Conservation (phyloP, 257 asterid genomes). For the Osmanthus fragrans region DNA sequence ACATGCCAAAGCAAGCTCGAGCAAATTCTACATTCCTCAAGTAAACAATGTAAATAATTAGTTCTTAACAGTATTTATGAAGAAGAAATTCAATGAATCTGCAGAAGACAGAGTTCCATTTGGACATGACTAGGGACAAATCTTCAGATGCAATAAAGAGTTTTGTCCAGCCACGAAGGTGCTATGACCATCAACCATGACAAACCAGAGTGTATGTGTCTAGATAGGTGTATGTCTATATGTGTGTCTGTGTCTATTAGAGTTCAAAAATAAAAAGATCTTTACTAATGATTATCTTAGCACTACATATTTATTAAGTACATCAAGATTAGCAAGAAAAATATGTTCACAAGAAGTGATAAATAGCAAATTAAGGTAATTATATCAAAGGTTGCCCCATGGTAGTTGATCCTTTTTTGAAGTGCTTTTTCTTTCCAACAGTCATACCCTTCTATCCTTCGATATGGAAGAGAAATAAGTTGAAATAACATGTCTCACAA, state of each 20-base stretch:
- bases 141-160: neutral
- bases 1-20: neutral
- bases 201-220: no score
- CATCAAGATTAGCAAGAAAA: constrained; percentile 3
- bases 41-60: neutral
- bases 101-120: neutral
- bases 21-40: neutral
- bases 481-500: constrained; percentile 14
- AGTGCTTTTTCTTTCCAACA: neutral
- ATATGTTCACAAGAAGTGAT: constrained; percentile 13
- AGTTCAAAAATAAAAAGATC: neutral
- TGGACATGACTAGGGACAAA: neutral
- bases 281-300: neutral
- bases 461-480: constrained; percentile 16
- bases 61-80: neutral
- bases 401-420: constrained; percentile 15
- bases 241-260: neutral
- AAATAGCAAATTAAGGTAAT: constrained; percentile 13
- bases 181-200: neutral
- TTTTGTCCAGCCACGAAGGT: neutral
- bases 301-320: neutral
- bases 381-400: neutral
- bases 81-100: neutral
- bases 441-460: constrained; percentile 16
- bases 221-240: no score